Percentiles rank a stretch among this genome's conserved stretches.
Evolutionary conservation across 805 yeast species (phyloP).

Genomic region (Saccharomyces kudriavzevii): DNA sequence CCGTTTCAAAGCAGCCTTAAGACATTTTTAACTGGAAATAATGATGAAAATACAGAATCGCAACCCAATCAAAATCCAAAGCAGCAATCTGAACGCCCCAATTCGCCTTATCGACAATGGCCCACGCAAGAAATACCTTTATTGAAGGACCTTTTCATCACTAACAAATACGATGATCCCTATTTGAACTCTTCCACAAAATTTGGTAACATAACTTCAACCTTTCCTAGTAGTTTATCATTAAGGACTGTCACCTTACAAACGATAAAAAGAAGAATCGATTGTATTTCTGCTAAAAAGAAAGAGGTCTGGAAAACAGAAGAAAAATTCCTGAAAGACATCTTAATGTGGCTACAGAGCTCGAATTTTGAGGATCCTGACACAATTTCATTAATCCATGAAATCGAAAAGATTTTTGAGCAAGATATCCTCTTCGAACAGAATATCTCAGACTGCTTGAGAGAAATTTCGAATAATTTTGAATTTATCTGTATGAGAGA

Average conservation of each 20-base stretch:
- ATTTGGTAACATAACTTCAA: not conserved
- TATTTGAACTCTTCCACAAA: not conserved
- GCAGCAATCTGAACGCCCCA: conserved; percentile 1
- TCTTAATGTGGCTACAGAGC: conserved; percentile 16
- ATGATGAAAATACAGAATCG: not conserved
- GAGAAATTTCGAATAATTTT: conserved; percentile 12
- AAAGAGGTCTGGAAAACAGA: conserved; percentile 13
- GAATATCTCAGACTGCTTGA: conserved; percentile 13
- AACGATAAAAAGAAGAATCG: conserved; percentile 13
- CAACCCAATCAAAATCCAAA: not conserved
- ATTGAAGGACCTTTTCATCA: not conserved
- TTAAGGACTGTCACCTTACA: conserved; percentile 10
- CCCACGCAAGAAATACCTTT: not conserved
- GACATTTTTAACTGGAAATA: conserved; percentile 24
- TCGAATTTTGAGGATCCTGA: conserved; percentile 8
- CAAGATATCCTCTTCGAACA: conserved; percentile 20
- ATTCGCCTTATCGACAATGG: conserved; percentile 5
- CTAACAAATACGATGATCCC: not conserved
- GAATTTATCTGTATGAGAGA: conserved; percentile 22
- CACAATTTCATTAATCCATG: conserved; percentile 11
- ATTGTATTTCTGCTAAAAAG: conserved; percentile 12
- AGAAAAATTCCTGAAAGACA: conserved; percentile 16
- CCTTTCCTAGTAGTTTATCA: not conserved
- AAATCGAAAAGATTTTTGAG: conserved; percentile 17
- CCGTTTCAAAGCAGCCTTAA: conserved; percentile 14